Percentiles rank a stretch among this genome's conserved stretches.
Conservation (phyloP, 257 asterid species). For the Solanum bukasovii region DNA sequence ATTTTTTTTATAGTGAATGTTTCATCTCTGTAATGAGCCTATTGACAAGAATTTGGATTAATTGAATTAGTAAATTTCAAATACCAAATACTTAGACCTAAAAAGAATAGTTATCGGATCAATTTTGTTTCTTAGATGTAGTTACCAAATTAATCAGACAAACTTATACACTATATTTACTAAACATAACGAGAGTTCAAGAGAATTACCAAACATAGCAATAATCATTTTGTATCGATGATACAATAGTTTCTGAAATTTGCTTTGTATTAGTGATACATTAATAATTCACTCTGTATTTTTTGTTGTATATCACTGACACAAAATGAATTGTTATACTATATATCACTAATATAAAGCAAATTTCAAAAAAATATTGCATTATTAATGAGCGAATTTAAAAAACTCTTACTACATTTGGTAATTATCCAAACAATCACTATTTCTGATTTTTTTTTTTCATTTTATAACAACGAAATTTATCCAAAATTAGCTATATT, state of each 20-base stretch:
- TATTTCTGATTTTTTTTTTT: neutral
- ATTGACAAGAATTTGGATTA: neutral
- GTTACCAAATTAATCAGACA: neutral
- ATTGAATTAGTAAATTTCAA: neutral
- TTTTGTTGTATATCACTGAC: neutral
- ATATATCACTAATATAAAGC: neutral
- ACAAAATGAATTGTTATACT: neutral
- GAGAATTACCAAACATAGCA: neutral
- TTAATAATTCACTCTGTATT: neutral
- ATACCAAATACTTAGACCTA: neutral
- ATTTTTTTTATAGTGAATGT: neutral
- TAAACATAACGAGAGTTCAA: neutral
- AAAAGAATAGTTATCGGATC: neutral
- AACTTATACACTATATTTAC: neutral
- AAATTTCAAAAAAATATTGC: no score
- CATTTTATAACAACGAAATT: neutral
- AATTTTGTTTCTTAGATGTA: neutral
- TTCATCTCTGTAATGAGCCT: neutral
- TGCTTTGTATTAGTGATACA: neutral
- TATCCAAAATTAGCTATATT: neutral
- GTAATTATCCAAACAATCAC: no score
- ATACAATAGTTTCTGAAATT: no score
- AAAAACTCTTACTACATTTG: neutral
- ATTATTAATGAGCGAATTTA: no score
- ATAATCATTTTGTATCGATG: no score